These are phyloP conservation scores for Volutella citrinella DNA, from an alignment of 2,329 filamentous ascomycete genomes.

Conservation along the genomic window DNA sequence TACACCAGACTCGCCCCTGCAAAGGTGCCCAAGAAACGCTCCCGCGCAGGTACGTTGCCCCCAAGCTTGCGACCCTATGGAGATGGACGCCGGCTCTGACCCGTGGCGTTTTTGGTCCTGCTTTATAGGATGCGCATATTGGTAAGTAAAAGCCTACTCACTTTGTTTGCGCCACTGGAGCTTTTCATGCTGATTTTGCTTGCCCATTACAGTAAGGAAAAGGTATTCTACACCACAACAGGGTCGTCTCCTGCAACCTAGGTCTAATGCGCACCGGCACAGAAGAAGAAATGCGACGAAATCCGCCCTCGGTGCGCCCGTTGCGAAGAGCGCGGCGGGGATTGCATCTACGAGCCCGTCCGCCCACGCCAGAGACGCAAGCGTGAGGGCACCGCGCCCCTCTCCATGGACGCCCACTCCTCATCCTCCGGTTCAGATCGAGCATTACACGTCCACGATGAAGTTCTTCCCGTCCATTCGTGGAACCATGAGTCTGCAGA, in stretches of 20 bases:
- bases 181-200: constrained; percentile 8
- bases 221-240: constrained; percentile 36
- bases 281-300: constrained; percentile 61
- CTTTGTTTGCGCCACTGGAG: constrained; percentile 11
- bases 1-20: constrained; percentile 56
- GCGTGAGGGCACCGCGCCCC: constrained; percentile 21
- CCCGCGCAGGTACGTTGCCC: constrained; percentile 38
- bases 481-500: constrained; percentile 14
- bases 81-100: constrained; percentile 7
- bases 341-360: constrained; percentile 50
- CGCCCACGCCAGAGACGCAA: constrained; percentile 38
- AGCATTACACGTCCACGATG: constrained; percentile 10
- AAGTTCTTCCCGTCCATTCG: constrained; percentile 5
- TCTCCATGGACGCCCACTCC: constrained; percentile 17
- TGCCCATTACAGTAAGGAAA: constrained; percentile 49
- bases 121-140: constrained; percentile 47
- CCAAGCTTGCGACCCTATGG: constrained; percentile 2
- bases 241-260: too few relatives aligned
- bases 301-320: constrained; percentile 48
- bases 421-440: constrained; percentile 18
- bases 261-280: too few relatives aligned
- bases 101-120: constrained; percentile 1
- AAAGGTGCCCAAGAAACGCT: constrained; percentile 58
- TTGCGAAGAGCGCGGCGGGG: constrained; percentile 46
- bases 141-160: constrained; percentile 36